Conservation (phyloP, 2,329 filamentous ascomycete species). For the Trichoderma endophyticum region DNA sequence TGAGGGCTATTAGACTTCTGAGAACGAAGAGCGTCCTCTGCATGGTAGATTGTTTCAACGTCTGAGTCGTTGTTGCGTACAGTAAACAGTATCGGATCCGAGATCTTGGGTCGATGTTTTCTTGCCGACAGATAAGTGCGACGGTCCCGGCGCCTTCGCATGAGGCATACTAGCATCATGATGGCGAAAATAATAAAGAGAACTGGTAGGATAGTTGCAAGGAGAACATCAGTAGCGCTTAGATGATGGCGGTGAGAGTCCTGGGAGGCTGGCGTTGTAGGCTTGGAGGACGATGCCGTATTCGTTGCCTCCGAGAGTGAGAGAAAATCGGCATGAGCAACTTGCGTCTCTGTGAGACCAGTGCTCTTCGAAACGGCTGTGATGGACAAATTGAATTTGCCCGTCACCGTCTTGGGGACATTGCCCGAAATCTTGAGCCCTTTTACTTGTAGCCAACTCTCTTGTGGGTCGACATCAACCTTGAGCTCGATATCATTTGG, state of each 20-base stretch:
- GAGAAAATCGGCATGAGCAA: slow-evolving; percentile 37
- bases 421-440: slow-evolving; percentile 40
- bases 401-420: slow-evolving; percentile 35
- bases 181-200: slow-evolving; percentile 34
- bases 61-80: slow-evolving; percentile 29
- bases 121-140: slow-evolving; percentile 28
- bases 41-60: slow-evolving; percentile 26
- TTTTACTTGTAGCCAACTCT: slow-evolving; percentile 44
- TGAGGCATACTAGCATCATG: slow-evolving; percentile 34
- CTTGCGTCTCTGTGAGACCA: slow-evolving; percentile 36
- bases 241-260: slow-evolving; percentile 25
- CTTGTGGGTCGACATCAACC: slow-evolving; percentile 34
- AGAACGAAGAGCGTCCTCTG: slow-evolving; percentile 21
- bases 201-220: slow-evolving; percentile 45
- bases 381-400: slow-evolving; percentile 33
- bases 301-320: slow-evolving; percentile 26
- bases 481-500: slow-evolving; percentile 38
- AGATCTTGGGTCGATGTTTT: slow-evolving; percentile 34
- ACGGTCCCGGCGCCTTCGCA: slow-evolving; percentile 31
- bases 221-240: slow-evolving; percentile 36
- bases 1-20: slow-evolving; percentile 20
- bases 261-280: slow-evolving; percentile 22
- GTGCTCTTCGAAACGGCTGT: slow-evolving; percentile 35
- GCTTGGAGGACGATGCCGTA: slow-evolving; percentile 24
- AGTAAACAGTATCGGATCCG: slow-evolving; percentile 31